These are phyloP conservation scores for Nothophoma quercina DNA, from an alignment of 2,329 filamentous ascomycete genomes.

Conservation along the genomic window DNA sequence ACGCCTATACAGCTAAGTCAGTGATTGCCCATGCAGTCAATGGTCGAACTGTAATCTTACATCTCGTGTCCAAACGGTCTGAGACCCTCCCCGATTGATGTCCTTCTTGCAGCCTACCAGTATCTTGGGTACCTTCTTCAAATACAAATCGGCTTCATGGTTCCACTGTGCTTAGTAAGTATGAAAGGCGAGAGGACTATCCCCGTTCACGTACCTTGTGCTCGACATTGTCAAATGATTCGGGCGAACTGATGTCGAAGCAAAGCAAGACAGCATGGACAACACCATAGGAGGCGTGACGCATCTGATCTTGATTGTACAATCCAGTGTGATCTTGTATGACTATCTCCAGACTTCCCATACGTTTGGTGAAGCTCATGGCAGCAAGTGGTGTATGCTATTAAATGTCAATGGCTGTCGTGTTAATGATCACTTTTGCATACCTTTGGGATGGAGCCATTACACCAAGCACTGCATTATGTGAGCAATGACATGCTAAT, in stretches of 20 bases:
- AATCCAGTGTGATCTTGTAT: neutral
- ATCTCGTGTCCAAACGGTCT: constrained; percentile 7
- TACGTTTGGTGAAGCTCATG: neutral
- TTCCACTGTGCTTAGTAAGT: constrained; percentile 17
- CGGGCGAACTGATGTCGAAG: constrained; percentile 21
- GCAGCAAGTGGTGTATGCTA: neutral
- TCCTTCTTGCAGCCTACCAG: constrained; percentile 29
- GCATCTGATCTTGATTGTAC: neutral
- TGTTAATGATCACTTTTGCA: too few species aligned
- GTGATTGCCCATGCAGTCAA: neutral
- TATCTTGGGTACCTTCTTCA: constrained; percentile 20
- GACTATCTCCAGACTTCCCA: neutral
- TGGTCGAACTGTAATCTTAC: neutral
- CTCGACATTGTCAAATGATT: constrained; percentile 21
- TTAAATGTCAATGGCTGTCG: neutral
- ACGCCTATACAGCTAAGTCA: constrained; percentile 10
- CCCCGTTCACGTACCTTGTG: constrained; percentile 8
- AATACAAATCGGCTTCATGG: constrained; percentile 15
- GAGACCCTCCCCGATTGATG: neutral
- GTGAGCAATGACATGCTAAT: neutral
- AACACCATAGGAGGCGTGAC: neutral
- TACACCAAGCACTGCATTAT: neutral
- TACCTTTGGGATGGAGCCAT: constrained; percentile 3
- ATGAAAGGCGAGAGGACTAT: neutral
- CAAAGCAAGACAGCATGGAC: constrained; percentile 23